These are phyloP conservation scores for Vigna nakashimae DNA, from an alignment of 306 rosid species.

Conservation along the genomic window DNA sequence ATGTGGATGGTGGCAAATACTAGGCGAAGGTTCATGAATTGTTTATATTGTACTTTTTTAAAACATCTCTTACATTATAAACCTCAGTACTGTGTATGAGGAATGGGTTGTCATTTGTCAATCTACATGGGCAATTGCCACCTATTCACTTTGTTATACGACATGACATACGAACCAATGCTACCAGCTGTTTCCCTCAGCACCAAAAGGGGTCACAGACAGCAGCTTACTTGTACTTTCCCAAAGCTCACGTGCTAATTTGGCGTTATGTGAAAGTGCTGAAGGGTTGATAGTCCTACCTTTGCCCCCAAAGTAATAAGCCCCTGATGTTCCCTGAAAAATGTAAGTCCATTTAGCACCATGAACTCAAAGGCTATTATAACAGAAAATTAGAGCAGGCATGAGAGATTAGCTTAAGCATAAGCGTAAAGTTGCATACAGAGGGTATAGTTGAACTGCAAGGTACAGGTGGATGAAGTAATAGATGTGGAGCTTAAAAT, in stretches of 20 bases:
- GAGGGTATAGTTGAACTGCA: constrained; percentile 10
- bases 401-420: constrained; percentile 1
- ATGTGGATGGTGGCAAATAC: background rate
- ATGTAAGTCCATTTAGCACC: constrained; percentile 18
- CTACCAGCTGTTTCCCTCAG: constrained; percentile 38
- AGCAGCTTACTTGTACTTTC: constrained; percentile 63
- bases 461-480: background rate
- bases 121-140: constrained; percentile 27
- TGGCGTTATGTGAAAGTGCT: constrained; percentile 54
- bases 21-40: background rate
- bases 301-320: constrained; percentile 75
- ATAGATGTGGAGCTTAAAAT: background rate
- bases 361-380: constrained; percentile 25
- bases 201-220: constrained; percentile 58
- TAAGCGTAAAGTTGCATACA: constrained; percentile 8
- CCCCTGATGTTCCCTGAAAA: constrained; percentile 78
- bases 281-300: constrained; percentile 73
- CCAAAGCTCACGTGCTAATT: constrained; percentile 82
- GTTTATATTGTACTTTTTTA: background rate
- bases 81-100: constrained; percentile 13
- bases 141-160: constrained; percentile 16
- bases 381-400: background rate
- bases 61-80: background rate
- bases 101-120: constrained; percentile 26
- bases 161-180: constrained; percentile 29